Percentiles rank a stretch among this genome's conserved stretches.
phyloP scores from a whole-genome alignment of 75 land plant genomes.

The Adiantum capillusveneris region DNA sequence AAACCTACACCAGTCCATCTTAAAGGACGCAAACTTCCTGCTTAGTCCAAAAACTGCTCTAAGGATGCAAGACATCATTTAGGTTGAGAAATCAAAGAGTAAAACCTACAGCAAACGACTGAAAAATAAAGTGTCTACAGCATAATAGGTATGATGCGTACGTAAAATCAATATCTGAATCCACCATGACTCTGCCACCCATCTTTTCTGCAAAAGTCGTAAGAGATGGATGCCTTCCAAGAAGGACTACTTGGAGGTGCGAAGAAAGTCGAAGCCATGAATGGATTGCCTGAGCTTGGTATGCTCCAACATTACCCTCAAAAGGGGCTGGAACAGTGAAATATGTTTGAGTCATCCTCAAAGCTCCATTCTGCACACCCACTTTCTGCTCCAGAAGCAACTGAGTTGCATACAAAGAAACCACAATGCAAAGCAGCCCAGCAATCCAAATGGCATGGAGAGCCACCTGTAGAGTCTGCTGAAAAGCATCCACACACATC shows the following conservation, averaged over 20 bases:
- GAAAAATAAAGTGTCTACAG: no score
- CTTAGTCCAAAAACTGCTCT: no score
- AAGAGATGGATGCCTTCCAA: slow-evolving; percentile 33
- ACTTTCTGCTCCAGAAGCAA: slow-evolving; percentile 8
- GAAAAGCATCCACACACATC: no score
- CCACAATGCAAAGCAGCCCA: slow-evolving; percentile 29
- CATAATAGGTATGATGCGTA: no score
- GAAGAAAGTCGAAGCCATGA: slow-evolving; percentile 57
- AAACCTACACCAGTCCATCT: no score
- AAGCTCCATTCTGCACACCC: no score
- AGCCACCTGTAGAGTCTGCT: no score
- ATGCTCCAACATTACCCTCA: slow-evolving; percentile 21
- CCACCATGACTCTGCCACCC: slow-evolving; percentile 53
- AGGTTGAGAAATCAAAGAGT: no score
- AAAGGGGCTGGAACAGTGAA: slow-evolving; percentile 33
- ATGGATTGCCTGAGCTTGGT: slow-evolving; percentile 40
- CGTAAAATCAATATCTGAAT: slow-evolving; percentile 65
- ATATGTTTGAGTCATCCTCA: slow-evolving; percentile 19
- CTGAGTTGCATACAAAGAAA: slow-evolving; percentile 38
- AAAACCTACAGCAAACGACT: no score
- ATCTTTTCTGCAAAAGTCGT: slow-evolving; percentile 21
- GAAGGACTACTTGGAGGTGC: slow-evolving; percentile 32
- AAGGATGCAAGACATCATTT: no score
- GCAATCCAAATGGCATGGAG: slow-evolving; percentile 16
- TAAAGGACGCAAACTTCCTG: no score